Percentiles rank a stretch among this genome's conserved stretches.
Conservation (phyloP, 345 rosid genomes). For the Citrus sp. region DNA sequence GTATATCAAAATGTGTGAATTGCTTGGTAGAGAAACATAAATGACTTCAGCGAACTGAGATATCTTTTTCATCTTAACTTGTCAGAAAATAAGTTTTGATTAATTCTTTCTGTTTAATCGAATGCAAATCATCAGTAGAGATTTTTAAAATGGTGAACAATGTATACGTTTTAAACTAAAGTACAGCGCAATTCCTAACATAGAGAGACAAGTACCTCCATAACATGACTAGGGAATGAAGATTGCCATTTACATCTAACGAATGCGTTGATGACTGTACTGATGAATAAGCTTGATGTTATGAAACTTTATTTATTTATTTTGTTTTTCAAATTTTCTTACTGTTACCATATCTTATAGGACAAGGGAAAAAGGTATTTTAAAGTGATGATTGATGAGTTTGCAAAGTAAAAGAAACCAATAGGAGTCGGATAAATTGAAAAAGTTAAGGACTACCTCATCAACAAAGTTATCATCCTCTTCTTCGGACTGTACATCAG, state of each 20-base stretch:
- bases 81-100: background rate
- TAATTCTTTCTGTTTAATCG: background rate
- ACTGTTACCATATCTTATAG: background rate
- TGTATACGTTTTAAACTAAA: background rate
- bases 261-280: background rate
- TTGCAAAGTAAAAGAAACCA: background rate
- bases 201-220: background rate
- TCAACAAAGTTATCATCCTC: constrained; percentile 45
- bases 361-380: background rate
- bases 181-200: background rate
- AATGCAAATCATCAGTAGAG: background rate
- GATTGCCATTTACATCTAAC: background rate
- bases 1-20: background rate
- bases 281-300: background rate
- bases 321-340: background rate
- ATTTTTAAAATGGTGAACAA: background rate
- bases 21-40: background rate
- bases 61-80: background rate
- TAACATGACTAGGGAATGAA: background rate
- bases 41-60: background rate
- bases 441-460: constrained; percentile 42
- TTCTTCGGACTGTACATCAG: constrained; percentile 23
- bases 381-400: background rate
- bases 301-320: background rate
- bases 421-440: background rate